These are phyloP conservation scores for Dentiscutata heterogama DNA, from an alignment of 371 early-diverging fungal species.

Conservation along the genomic window DNA sequence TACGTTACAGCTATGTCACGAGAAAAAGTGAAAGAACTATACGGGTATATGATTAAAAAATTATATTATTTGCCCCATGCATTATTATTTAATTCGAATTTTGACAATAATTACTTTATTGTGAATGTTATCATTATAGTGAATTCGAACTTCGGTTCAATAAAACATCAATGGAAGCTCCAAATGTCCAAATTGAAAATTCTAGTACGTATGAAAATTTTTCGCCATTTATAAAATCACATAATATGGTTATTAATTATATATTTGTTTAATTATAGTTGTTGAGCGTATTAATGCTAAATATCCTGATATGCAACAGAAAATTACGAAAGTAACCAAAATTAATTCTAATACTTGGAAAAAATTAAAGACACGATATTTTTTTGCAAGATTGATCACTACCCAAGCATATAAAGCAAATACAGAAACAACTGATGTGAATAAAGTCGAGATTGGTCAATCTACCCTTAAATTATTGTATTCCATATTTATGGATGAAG, in stretches of 20 bases:
- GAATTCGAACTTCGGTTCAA: not conserved
- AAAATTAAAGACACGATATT: not conserved
- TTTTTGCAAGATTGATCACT: not conserved
- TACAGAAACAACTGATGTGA: not conserved
- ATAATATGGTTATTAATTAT: not conserved
- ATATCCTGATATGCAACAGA: not conserved
- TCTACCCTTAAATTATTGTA: not conserved
- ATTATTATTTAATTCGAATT: not conserved
- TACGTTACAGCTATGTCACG: not conserved
- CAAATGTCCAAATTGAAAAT: not conserved
- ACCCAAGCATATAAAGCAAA: not conserved
- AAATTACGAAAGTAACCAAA: not conserved
- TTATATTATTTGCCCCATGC: not conserved
- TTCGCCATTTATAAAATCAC: not conserved
- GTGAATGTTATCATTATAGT: not conserved
- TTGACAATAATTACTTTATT: not conserved
- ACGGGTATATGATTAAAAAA: not conserved
- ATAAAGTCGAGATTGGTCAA: not conserved
- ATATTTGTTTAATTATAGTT: not conserved
- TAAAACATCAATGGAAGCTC: not conserved
- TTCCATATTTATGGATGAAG: slow-evolving; percentile 16
- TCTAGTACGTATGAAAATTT: not conserved
- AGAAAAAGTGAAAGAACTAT: not conserved
- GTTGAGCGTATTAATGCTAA: not conserved
- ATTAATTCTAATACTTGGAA: not conserved